A percentile compares a stretch with the other conserved stretches of the same genome.
phyloP scores from a whole-genome alignment of 345 rosid species.

The Citrus reticulata region DNA sequence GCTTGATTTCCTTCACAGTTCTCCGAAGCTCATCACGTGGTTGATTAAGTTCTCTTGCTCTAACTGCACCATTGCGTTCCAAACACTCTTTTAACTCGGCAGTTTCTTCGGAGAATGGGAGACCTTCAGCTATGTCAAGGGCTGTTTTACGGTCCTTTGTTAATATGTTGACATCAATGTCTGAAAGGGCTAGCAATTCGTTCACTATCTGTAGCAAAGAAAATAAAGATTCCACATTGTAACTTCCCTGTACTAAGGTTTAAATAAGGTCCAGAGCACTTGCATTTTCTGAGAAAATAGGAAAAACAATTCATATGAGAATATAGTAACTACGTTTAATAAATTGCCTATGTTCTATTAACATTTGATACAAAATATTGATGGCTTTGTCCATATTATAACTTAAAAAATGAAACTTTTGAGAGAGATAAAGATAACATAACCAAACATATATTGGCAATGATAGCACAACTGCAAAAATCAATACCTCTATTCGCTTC shows the following conservation, averaged over 20 bases:
- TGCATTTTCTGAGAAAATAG: too few species aligned
- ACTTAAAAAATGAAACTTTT: neutral
- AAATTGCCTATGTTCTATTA: neutral
- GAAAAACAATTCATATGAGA: too few species aligned
- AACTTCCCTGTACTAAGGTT: neutral
- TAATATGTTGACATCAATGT: conserved; percentile 70
- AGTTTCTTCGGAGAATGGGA: conserved; percentile 67
- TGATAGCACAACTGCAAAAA: neutral
- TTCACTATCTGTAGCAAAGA: conserved; percentile 64
- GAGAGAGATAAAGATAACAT: neutral
- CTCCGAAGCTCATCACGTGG: conserved; percentile 76
- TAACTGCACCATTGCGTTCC: conserved; percentile 62
- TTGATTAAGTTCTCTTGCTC: conserved; percentile 73
- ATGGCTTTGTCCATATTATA: neutral
- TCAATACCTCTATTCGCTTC: conserved; percentile 68
- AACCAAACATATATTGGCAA: neutral
- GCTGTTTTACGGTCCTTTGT: conserved; percentile 82
- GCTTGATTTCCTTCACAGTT: conserved; percentile 76
- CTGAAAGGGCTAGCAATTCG: conserved; percentile 59
- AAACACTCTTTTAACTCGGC: conserved; percentile 56
- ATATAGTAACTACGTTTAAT: neutral
- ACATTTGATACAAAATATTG: neutral
- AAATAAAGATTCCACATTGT: neutral
- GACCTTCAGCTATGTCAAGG: conserved; percentile 80
- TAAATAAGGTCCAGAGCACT: neutral